A percentile compares a stretch with the other conserved stretches of the same genome.
Evolutionary conservation across 73 alveolate genomes (phyloP).

Genomic region (Tetrahymena borealis): DNA sequence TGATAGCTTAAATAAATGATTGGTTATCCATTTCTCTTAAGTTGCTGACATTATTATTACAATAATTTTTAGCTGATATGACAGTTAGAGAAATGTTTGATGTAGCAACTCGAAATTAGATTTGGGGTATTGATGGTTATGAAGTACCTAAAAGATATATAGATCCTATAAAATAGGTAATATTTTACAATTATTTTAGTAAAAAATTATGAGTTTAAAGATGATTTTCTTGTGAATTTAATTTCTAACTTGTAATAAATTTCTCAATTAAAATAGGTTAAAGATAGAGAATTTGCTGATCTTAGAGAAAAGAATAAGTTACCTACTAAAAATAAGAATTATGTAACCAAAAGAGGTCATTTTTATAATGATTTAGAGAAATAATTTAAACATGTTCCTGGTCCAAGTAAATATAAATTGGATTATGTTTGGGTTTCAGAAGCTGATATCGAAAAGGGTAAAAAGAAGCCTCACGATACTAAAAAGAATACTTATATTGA

Average conservation of each 20-base stretch:
- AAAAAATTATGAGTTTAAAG: too few relatives aligned
- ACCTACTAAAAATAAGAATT: neutral
- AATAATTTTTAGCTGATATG: neutral
- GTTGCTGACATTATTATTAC: neutral
- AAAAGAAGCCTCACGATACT: neutral
- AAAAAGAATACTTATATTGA: neutral
- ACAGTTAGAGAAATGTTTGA: neutral
- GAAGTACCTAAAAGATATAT: neutral
- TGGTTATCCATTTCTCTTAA: too few relatives aligned
- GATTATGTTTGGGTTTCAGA: neutral
- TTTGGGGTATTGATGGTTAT: neutral
- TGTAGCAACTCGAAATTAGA: neutral
- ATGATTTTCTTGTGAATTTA: too few relatives aligned
- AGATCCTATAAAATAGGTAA: neutral
- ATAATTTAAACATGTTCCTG: neutral
- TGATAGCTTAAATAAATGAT: too few relatives aligned
- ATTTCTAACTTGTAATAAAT: too few relatives aligned
- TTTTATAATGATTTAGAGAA: neutral
- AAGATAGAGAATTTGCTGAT: neutral
- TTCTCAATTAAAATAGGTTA: neutral
- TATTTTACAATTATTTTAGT: too few relatives aligned
- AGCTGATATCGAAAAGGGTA: neutral
- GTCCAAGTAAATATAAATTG: neutral
- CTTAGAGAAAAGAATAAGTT: neutral
- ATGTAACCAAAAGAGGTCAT: neutral